Base-by-base conservation (phyloP, 768 basidiomycete genomes). In the Tephrocybe sp. region DNA sequence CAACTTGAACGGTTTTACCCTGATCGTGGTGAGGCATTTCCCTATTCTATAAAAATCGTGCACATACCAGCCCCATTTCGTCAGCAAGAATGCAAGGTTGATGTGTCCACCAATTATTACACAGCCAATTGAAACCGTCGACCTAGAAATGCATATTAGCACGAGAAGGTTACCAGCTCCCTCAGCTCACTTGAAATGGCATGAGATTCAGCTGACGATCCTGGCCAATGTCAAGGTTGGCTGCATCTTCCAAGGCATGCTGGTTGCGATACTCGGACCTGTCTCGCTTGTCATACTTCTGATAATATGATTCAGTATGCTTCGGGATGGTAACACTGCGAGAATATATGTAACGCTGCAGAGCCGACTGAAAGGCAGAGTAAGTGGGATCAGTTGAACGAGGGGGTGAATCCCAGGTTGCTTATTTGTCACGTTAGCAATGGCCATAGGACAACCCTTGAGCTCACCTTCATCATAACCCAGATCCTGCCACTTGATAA, bases 1-100 rank as follows among this genome's bases (percentile, higher is more conserved):
- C 84, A 44, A 98, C 86, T 62, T 97, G 95, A 2, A 98, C 90
- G 0, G 95, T 98, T 74, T 92, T 93, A 0, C 91, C 89, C 86
- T 92, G 54, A 26, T 26, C 12, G 45, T 47, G 39, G 23, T 17
- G 1, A 5, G 13, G 39, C 16, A 23, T 16, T 19, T 16, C n/a
- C 12, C 16, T 22, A 1, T 22, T 34, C 10, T 11, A 35, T 16
- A 50, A 20, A 49, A 41, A 26, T 57, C 20, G 26, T 26, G 7
- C 46, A 57, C 62, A 45, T 65, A 91, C 92, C 64, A 94, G 69
- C 52, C 94, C 94, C 97, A 99, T 98, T 67, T 98, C 97, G 64
- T 99, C 97, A 2, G 97, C 96, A 17, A 98, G 78, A 55, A 95
- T 95, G 54, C 87, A 92, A 38, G 83, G 82, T 54, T 92, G 92